These are phyloP conservation scores for Myxozyma neotropica DNA, from an alignment of 805 yeast species.

Conservation along the genomic window DNA sequence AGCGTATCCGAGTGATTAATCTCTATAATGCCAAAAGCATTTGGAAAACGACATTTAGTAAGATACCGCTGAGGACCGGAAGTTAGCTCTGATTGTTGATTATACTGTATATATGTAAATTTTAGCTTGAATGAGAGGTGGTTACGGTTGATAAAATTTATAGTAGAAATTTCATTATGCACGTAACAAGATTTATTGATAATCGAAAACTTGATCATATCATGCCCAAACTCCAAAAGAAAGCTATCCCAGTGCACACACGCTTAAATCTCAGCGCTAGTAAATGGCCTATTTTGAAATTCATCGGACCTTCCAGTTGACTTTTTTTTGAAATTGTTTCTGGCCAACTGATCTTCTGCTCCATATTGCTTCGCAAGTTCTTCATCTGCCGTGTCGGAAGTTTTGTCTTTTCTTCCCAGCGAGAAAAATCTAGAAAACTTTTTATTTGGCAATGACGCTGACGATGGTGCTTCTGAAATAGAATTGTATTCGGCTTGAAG, in stretches of 20 bases:
- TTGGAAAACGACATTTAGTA: conserved; percentile 32
- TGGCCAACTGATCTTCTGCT: conserved; percentile 1
- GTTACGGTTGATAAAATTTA: too few species aligned
- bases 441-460: too few species aligned
- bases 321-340: not conserved
- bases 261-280: not conserved
- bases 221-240: not conserved
- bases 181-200: too few species aligned
- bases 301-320: not conserved
- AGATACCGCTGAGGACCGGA: conserved; percentile 10
- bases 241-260: not conserved
- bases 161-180: not conserved
- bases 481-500: not conserved
- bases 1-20: conserved; percentile 76
- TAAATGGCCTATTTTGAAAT: not conserved
- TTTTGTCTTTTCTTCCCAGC: too few species aligned
- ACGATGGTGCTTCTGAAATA: not conserved
- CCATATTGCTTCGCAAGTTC: not conserved
- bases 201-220: too few species aligned
- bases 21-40: conserved; percentile 73
- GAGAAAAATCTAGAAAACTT: too few species aligned
- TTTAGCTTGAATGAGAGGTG: too few species aligned
- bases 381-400: not conserved
- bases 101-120: conserved; percentile 1
- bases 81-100: not conserved